Conservation (phyloP, 768 basidiomycete species). For the Lepiota venenata region DNA sequence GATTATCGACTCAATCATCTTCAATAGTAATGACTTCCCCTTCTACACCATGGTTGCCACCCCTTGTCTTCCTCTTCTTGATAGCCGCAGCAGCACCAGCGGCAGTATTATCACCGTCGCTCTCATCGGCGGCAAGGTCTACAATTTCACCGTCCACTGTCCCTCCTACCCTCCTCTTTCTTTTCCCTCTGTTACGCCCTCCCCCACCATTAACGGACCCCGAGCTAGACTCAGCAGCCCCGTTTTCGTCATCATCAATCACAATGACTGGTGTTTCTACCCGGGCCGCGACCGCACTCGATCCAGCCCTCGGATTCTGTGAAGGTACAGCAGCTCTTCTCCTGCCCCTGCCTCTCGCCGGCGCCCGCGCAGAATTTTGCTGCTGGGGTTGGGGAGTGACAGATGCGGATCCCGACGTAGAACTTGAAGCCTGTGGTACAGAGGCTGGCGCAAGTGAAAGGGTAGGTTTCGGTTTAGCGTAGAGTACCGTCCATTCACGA, state of each 20-base stretch:
- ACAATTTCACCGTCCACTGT: not conserved
- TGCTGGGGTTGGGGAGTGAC: not conserved
- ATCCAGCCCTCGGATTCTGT: not conserved
- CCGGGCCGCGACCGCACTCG: not conserved
- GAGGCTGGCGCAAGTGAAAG: slow-evolving; percentile 25
- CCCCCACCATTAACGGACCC: not conserved
- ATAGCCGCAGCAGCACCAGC: not conserved
- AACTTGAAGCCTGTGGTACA: slow-evolving; percentile 20
- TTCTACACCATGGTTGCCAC: not conserved
- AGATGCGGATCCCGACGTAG: not conserved
- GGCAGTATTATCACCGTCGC: not conserved
- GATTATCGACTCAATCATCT: slow-evolving; percentile 11
- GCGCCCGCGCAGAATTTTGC: not conserved
- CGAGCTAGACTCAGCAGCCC: not conserved
- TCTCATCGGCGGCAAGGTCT: slow-evolving; percentile 2
- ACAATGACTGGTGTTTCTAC: slow-evolving; percentile 3
- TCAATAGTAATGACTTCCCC: slow-evolving; percentile 13
- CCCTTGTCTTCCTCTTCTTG: slow-evolving; percentile 7
- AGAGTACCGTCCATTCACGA: slow-evolving; percentile 71
- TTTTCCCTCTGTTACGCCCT: slow-evolving; percentile 13
- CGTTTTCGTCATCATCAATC: slow-evolving; percentile 5
- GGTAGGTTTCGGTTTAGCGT: slow-evolving; percentile 49
- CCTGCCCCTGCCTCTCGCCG: slow-evolving; percentile 1
- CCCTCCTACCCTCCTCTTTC: not conserved
- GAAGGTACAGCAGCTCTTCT: not conserved